Conservation (phyloP, 106 monocot species). For the Dioscorea dumetorum region DNA sequence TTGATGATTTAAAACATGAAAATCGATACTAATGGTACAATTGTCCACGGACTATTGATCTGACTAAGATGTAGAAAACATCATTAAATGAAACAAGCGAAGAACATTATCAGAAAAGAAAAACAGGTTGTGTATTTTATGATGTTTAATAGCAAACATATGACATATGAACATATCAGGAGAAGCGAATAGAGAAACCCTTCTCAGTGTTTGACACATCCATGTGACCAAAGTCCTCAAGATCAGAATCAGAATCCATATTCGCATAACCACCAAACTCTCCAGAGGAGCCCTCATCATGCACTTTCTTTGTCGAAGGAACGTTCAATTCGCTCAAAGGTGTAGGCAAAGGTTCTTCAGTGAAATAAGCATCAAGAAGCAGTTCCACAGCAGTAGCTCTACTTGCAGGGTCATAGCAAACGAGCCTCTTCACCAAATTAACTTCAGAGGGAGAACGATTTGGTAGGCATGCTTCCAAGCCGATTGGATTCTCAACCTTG, state of each 20-base stretch:
- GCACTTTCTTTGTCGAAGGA: constrained; percentile 34
- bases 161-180: not conserved
- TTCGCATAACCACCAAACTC: constrained; percentile 38
- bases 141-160: too few species aligned
- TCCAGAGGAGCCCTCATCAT: constrained; percentile 40
- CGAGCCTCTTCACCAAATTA: constrained; percentile 37
- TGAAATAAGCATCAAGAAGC: constrained; percentile 60
- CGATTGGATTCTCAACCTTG: constrained; percentile 58
- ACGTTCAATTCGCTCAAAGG: constrained; percentile 50
- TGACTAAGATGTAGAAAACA: too few species aligned
- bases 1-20: too few species aligned
- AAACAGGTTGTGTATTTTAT: too few species aligned
- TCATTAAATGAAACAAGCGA: too few species aligned
- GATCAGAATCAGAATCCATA: constrained; percentile 46
- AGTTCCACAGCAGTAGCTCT: constrained; percentile 58
- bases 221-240: constrained; percentile 59
- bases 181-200: constrained; percentile 5
- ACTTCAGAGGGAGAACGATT: constrained; percentile 44
- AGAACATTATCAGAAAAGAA: too few species aligned
- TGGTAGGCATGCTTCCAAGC: constrained; percentile 50
- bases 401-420: constrained; percentile 53
- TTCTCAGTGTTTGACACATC: constrained; percentile 49
- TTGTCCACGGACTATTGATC: too few species aligned
- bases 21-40: too few species aligned
- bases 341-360: constrained; percentile 55